phyloP scores from a whole-genome alignment of 2,329 filamentous ascomycete species.

The Sordariomycetes sp. region DNA sequence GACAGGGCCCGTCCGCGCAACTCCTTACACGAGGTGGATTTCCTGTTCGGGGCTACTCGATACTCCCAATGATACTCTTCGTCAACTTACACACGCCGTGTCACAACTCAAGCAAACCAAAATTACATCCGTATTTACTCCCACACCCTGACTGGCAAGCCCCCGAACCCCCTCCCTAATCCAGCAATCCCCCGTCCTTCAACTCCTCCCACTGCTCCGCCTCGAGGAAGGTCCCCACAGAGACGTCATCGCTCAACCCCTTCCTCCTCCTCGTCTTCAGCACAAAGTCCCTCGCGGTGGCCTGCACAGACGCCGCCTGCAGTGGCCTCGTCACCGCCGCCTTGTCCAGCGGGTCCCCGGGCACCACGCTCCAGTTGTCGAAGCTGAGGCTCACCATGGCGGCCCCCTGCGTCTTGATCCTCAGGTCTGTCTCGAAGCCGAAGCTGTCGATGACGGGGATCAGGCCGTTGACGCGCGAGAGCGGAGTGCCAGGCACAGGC shows the following conservation, averaged over 20 bases:
- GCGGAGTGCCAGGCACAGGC: constrained; percentile 83
- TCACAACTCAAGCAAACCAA: not conserved
- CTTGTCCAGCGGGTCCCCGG: constrained; percentile 86
- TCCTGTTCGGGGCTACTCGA: no score
- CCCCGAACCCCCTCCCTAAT: constrained; percentile 20
- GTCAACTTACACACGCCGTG: no score
- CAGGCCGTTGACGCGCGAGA: constrained; percentile 84
- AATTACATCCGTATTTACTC: not conserved
- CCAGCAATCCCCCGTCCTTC: constrained; percentile 80
- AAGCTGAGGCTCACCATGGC: constrained; percentile 88
- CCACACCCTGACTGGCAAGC: not conserved
- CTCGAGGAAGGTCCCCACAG: constrained; percentile 91
- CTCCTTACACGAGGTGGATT: no score
- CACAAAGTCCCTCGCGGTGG: constrained; percentile 89
- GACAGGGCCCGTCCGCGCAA: no score
- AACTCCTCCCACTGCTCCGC: constrained; percentile 83
- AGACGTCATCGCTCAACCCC: constrained; percentile 90
- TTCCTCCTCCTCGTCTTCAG: constrained; percentile 91
- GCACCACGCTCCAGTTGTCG: constrained; percentile 91
- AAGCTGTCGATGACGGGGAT: constrained; percentile 96
- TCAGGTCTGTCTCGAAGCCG: constrained; percentile 92
- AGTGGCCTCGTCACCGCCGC: constrained; percentile 73
- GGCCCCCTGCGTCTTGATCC: constrained; percentile 91
- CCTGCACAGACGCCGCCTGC: constrained; percentile 79
- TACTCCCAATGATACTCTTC: no score